A percentile compares a stretch with the other conserved stretches of the same genome.
phyloP scores from a whole-genome alignment of 2,329 filamentous ascomycete species.

The Colletotrichum echinochloae region DNA sequence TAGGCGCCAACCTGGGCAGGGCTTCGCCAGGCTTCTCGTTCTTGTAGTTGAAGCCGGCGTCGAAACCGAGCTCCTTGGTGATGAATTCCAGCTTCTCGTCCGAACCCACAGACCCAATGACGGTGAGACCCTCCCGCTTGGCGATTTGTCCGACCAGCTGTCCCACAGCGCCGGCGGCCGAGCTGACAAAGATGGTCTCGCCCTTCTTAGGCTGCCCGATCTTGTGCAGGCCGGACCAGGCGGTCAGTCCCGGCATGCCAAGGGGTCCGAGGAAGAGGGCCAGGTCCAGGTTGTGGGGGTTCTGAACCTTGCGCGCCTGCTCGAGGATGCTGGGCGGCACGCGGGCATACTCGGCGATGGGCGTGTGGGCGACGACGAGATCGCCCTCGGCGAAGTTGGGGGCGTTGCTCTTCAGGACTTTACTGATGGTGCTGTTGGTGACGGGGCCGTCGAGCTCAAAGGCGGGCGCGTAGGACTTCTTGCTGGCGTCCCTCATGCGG shows the following conservation, averaged over 20 bases:
- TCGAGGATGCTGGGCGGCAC: slow-evolving; percentile 23
- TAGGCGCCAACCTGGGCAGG: slow-evolving; percentile 75
- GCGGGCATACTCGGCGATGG: slow-evolving; percentile 73
- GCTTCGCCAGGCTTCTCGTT: slow-evolving; percentile 78
- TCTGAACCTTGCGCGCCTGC: slow-evolving; percentile 61
- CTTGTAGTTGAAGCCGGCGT: slow-evolving; percentile 87
- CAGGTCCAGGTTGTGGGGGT: slow-evolving; percentile 75
- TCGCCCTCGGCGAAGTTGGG: slow-evolving; percentile 60
- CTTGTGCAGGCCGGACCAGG: slow-evolving; percentile 75
- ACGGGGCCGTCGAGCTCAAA: slow-evolving; percentile 74
- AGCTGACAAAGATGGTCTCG: slow-evolving; percentile 84
- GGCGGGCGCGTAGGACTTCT: slow-evolving; percentile 76
- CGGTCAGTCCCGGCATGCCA: slow-evolving; percentile 71
- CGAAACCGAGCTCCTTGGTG: slow-evolving; percentile 64
- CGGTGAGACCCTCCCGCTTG: slow-evolving; percentile 81
- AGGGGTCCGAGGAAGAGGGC: slow-evolving; percentile 79
- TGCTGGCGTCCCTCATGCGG: slow-evolving; percentile 74
- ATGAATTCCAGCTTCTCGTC: slow-evolving; percentile 83
- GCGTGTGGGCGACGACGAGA: slow-evolving; percentile 60
- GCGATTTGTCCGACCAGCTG: slow-evolving; percentile 88
- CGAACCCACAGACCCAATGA: slow-evolving; percentile 85
- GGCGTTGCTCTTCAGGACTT: slow-evolving; percentile 77
- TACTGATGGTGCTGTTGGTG: slow-evolving; percentile 71
- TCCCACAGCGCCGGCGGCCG: slow-evolving; percentile 84
- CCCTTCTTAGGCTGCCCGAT: slow-evolving; percentile 73